Base-by-base conservation (phyloP, 257 asterid species). In the Petrea volubilis region DNA sequence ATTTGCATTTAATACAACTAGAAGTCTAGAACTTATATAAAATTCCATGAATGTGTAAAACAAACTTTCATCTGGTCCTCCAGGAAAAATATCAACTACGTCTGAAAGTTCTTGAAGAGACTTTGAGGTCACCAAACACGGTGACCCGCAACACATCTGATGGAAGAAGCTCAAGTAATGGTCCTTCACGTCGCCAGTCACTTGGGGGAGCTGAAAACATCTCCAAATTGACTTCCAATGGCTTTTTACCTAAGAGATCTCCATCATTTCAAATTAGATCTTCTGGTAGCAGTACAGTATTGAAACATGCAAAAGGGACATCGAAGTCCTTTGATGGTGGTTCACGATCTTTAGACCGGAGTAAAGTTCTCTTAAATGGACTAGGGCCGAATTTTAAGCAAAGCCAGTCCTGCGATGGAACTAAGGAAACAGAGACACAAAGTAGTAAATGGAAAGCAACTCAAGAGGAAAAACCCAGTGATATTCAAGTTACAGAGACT, bases 291-390 rank as follows among this genome's bases (percentile, higher is more conserved):
- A 89, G 99, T 82, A 43, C 97, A 14, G 90, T 94, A 60, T 79
- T 91, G 83, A 94, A 91, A 82, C 91, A 94, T 78, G 99, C 99
- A 31, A 94, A 94, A 83, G 97, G 97, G 72, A 89, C 99, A 76
- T 94, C 99, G 27, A 94, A 89, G 84, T 94, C 99, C 29, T 94
- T 94, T 76, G 99, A 94, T 73, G 99, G 97, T 69, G 97, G 97
- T 50, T 91, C 99, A 56, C 75, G 99, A 70, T 88, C 99, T 72
- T 51, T 79, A 64, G 97, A 89, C 58, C 81, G 99, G 84, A 78
- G 90, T 69, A 91, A 91, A 86, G 83, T 77, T 77, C 88, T 94
- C 80, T 81, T 91, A 77, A 94, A 86, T 79, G 95, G 95, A 58
- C 73, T 93, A 56, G 98, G 97, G 57, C 89, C 97, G 23, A 94